These are phyloP conservation scores for Arthrinium phaeospermum DNA, from an alignment of 2,329 filamentous ascomycete genomes.

Conservation along the genomic window DNA sequence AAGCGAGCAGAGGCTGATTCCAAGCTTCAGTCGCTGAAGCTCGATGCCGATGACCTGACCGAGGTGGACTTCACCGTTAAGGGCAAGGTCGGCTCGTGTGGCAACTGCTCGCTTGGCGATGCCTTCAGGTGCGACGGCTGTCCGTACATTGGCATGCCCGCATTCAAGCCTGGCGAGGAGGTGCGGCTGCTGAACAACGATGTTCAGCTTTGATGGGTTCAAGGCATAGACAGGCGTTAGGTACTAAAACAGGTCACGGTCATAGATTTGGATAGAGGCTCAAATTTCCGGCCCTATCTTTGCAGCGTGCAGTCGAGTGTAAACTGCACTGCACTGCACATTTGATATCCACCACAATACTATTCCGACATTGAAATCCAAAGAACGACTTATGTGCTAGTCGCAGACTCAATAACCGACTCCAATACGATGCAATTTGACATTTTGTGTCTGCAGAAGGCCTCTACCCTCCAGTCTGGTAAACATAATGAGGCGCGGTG, in stretches of 20 bases:
- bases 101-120: conserved; percentile 92
- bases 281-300: conserved; percentile 1
- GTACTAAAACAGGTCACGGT: conserved; percentile 16
- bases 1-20: conserved; percentile 69
- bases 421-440: too few species aligned
- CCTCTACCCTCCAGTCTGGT: too few species aligned
- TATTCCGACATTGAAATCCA: neutral
- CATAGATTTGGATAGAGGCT: conserved; percentile 16
- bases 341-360: conserved; percentile 8
- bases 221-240: conserved; percentile 1
- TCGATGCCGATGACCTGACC: conserved; percentile 78
- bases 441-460: too few species aligned
- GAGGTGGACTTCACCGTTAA: conserved; percentile 98
- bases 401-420: too few species aligned
- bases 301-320: neutral
- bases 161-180: conserved; percentile 97
- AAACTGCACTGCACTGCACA: neutral
- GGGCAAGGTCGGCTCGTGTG: conserved; percentile 93
- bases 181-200: conserved; percentile 86
- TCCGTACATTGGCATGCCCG: conserved; percentile 63
- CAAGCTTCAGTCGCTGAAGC: conserved; percentile 68
- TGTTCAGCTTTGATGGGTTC: conserved; percentile 71
- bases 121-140: conserved; percentile 77
- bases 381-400: neutral
- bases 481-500: too few species aligned